Evolutionary conservation across 2,329 filamentous ascomycete genomes (phyloP).

Genomic region (Cryphonectria parasitica): DNA sequence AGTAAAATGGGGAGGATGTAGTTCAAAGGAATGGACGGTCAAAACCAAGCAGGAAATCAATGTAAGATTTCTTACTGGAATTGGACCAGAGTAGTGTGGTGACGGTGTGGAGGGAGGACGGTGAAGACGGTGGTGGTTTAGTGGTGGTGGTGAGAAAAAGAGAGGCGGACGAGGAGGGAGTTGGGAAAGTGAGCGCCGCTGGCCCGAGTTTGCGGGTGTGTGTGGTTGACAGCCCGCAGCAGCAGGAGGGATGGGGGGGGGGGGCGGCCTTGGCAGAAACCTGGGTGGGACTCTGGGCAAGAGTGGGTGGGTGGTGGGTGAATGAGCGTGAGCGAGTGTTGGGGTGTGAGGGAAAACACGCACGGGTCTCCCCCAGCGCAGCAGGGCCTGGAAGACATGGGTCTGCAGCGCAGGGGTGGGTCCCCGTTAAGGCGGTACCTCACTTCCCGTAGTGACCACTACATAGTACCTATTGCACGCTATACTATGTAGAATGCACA

Average conservation of each 20-base stretch:
- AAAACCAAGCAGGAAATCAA: conserved; percentile 59
- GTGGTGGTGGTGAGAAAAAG: conserved; percentile 36
- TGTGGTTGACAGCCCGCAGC: conserved; percentile 9
- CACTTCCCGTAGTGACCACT: neutral
- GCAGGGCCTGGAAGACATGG: conserved; percentile 9
- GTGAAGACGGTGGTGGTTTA: conserved; percentile 38
- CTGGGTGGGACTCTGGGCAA: conserved; percentile 4
- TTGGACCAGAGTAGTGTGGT: conserved; percentile 50
- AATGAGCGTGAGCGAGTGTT: neutral
- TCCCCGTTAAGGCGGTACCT: conserved; percentile 12
- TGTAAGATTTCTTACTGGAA: conserved; percentile 56
- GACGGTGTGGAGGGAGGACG: conserved; percentile 28
- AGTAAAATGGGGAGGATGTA: conserved; percentile 29
- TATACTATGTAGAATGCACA: neutral
- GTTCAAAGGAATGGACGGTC: conserved; percentile 62
- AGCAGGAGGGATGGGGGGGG: neutral
- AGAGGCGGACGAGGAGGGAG: conserved; percentile 32
- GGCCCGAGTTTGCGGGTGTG: neutral
- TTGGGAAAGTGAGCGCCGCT: conserved; percentile 7
- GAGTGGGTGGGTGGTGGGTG: neutral
- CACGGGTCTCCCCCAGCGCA: conserved; percentile 12
- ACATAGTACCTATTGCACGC: neutral
- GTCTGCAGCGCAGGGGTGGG: conserved; percentile 12
- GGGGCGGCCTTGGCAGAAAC: neutral
- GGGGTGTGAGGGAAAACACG: conserved; percentile 10